phyloP scores from a whole-genome alignment of 108 stramenopile genomes.

The Discostella pseudostelligera region DNA sequence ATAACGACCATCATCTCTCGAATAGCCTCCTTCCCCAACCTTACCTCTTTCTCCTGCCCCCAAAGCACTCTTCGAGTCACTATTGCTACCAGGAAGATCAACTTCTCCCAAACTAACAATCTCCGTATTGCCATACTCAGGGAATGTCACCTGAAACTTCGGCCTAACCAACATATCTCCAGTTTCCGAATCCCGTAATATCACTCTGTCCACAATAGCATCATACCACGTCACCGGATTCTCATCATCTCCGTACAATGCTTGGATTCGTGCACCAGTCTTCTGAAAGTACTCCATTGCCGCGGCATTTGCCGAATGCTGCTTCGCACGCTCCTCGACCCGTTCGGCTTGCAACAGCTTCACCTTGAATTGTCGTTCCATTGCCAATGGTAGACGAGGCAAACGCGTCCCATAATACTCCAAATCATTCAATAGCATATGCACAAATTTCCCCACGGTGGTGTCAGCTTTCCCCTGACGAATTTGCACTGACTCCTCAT shows the following conservation, averaged over 20 bases:
- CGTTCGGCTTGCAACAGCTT: constrained; percentile 87
- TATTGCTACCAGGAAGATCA: constrained; percentile 52
- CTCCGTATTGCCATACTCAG: constrained; percentile 94
- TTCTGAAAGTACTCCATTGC: constrained; percentile 74
- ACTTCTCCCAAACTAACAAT: constrained; percentile 89
- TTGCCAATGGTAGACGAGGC: constrained; percentile 88
- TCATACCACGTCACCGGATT: constrained; percentile 97
- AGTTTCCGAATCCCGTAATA: constrained; percentile 58
- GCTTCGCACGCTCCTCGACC: constrained; percentile 79
- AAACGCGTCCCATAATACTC: constrained; percentile 93
- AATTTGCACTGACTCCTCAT: constrained; percentile 76
- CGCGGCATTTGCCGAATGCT: constrained; percentile 51
- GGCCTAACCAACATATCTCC: constrained; percentile 52
- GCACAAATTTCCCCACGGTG: constrained; percentile 83
- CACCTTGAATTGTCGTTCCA: constrained; percentile 92
- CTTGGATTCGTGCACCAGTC: constrained; percentile 73
- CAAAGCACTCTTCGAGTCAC: constrained; percentile 7
- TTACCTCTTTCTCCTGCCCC: too few species aligned
- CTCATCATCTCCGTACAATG: constrained; percentile 94
- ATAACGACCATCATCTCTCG: constrained; percentile 17
- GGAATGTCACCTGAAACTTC: constrained; percentile 92
- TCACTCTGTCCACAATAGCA: constrained; percentile 87
- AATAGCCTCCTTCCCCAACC: constrained; percentile 8
- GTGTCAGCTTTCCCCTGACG: constrained; percentile 47
- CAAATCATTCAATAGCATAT: constrained; percentile 68